phyloP scores from a whole-genome alignment of 139 green algal genomes.

The Gonium pectorale region DNA sequence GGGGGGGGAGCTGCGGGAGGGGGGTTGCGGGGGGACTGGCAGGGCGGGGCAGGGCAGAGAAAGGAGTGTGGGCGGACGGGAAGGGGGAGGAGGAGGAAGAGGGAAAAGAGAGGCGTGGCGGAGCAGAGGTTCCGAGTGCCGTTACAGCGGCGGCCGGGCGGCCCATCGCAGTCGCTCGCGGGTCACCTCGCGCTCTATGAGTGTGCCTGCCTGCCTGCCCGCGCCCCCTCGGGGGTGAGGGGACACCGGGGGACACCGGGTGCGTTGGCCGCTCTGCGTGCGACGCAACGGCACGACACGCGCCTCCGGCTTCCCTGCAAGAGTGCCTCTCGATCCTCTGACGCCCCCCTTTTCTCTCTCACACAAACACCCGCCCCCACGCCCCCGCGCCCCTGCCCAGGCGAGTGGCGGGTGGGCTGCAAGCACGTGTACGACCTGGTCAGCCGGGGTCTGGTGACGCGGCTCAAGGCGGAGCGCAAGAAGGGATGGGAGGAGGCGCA shows the following conservation, averaged over 20 bases:
- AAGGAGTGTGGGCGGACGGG: neutral
- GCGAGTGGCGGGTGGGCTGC: conserved; percentile 87
- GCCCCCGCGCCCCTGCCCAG: conserved; percentile 10
- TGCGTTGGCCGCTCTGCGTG: no score
- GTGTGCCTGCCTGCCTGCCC: no score
- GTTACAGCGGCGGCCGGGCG: no score
- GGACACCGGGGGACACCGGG: no score
- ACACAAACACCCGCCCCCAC: neutral
- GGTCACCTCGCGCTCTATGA: no score
- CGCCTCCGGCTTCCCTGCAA: no score
- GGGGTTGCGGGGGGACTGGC: neutral
- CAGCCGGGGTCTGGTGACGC: conserved; percentile 58
- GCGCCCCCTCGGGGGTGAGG: no score
- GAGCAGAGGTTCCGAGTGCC: no score
- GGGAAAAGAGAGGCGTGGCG: no score
- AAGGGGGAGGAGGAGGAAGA: neutral
- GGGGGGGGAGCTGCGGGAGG: neutral
- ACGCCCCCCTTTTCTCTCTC: neutral
- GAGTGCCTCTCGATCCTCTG: neutral
- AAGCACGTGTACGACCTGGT: conserved; percentile 84
- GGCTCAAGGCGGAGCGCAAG: conserved; percentile 64
- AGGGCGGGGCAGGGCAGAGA: neutral
- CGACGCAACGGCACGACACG: no score
- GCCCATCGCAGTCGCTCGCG: no score
- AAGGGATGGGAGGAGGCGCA: conserved; percentile 81